Evolutionary conservation across 1,284 basidiomycete species (phyloP).

Genomic region (Heterobasidion parviporum): DNA sequence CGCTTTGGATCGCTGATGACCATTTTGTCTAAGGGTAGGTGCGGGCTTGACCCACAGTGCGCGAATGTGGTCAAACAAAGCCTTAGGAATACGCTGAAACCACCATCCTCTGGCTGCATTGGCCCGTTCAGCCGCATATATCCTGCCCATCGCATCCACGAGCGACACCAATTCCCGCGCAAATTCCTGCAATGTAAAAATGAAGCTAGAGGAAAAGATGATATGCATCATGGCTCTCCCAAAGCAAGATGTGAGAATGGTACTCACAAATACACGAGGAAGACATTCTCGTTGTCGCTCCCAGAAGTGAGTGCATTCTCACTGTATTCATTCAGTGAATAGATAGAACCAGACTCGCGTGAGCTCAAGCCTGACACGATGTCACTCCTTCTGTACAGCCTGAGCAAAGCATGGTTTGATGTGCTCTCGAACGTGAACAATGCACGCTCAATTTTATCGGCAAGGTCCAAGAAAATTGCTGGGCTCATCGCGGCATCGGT

Average conservation of each 20-base stretch:
- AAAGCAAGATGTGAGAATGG: neutral
- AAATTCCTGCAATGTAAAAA: constrained; percentile 92
- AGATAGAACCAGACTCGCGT: constrained; percentile 24
- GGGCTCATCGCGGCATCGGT: constrained; percentile 28
- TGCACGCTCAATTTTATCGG: constrained; percentile 59
- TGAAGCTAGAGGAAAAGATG: constrained; percentile 49
- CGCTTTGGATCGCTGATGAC: neutral
- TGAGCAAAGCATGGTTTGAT: constrained; percentile 74
- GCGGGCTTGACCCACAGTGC: neutral
- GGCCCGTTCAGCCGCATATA: constrained; percentile 55
- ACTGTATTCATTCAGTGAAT: constrained; percentile 19
- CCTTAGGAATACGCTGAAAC: constrained; percentile 26
- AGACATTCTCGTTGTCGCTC: constrained; percentile 58
- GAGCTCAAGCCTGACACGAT: constrained; percentile 23
- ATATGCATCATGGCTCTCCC: neutral
- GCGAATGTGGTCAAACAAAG: constrained; percentile 4
- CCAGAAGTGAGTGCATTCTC: constrained; percentile 34
- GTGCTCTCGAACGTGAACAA: constrained; percentile 73
- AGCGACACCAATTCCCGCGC: constrained; percentile 74
- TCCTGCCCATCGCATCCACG: constrained; percentile 72
- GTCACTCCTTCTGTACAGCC: constrained; percentile 60
- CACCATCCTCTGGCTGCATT: constrained; percentile 30
- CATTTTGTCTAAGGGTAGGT: neutral
- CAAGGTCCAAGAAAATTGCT: constrained; percentile 55
- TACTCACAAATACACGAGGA: constrained; percentile 85